Base-by-base conservation (phyloP, 345 rosid genomes). In the Hibiscus syriacus region DNA sequence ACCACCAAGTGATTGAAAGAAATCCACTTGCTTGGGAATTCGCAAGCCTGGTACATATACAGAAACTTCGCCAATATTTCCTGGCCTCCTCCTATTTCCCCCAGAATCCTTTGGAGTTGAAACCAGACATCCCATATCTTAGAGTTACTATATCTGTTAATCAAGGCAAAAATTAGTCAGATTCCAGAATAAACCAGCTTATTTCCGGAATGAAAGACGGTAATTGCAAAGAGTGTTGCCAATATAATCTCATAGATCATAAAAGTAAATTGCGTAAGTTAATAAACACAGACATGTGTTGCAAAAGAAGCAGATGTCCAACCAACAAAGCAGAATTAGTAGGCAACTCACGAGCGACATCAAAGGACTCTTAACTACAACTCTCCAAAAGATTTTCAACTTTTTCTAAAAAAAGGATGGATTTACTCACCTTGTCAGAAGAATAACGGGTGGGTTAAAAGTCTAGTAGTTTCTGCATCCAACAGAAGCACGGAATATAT, bases 1-100 rank as follows among this genome's bases (percentile, higher is more conserved):
- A 70, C 79, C 87, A 45, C 90, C 92, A 27, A 95, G 84, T 16
- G 89, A 72, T 65, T 76, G 85, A 58, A 87, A 86, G 73, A 95
- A 87, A 77, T 95, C 97, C 49, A 85, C 90, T 0, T 96, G 79
- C 77, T 86, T 90, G 9, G 99, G 98, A 80, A 90, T 84, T 73
- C 97, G 92, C 78, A 92, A 89, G 69, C 98, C 96, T 4, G 99
- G 99, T 68, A 90, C 90, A 74, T 83, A 95, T 12, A 92, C 97
- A 45, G 88, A 82, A 75, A 90, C 83, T 65, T 92, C 99, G n/a
- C 98, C 99, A 46, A 92, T 92, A 69, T 84, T 90, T 68, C 87
- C 92, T 2, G 97, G 97, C 73, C 85, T 81, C 80, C 92, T 83
- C 74, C 96, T 81, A 73, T 79, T 85, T 70, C 90, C 99, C 73